These are phyloP conservation scores for Lasiodiplodia theobromae DNA, from an alignment of 2,329 filamentous ascomycete species.

Conservation along the genomic window DNA sequence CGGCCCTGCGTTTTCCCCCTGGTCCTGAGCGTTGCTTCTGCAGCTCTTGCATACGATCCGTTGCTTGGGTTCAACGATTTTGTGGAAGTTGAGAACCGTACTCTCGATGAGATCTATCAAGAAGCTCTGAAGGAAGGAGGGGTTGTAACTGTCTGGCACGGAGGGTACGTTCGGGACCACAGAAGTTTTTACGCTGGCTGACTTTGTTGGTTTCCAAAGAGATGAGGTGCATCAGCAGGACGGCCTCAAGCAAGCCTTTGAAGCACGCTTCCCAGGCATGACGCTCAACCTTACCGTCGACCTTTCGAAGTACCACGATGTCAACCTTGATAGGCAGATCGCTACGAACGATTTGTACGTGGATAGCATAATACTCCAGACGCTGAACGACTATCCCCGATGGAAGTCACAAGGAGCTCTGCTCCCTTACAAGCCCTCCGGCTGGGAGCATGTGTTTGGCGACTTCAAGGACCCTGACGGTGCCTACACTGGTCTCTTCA, in stretches of 20 bases:
- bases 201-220: constrained; percentile 56
- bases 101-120: constrained; percentile 58
- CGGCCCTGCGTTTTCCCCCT: neutral
- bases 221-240: constrained; percentile 49
- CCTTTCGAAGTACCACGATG: constrained; percentile 5
- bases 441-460: constrained; percentile 53
- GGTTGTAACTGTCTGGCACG: constrained; percentile 45
- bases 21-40: neutral
- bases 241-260: constrained; percentile 53
- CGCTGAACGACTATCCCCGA: constrained; percentile 59
- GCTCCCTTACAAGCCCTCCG: constrained; percentile 57
- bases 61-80: neutral
- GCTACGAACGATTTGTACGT: constrained; percentile 39
- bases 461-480: constrained; percentile 53
- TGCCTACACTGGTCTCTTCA: constrained; percentile 52
- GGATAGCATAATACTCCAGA: constrained; percentile 60
- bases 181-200: too few species aligned
- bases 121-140: constrained; percentile 57
- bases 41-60: neutral
- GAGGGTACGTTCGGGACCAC: too few species aligned
- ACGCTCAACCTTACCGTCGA: constrained; percentile 60
- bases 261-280: constrained; percentile 57
- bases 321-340: constrained; percentile 54
- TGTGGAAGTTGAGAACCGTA: constrained; percentile 51
- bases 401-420: constrained; percentile 60